phyloP scores from a whole-genome alignment of 169 alveolate genomes.

The Cryptosporidium bovis region DNA sequence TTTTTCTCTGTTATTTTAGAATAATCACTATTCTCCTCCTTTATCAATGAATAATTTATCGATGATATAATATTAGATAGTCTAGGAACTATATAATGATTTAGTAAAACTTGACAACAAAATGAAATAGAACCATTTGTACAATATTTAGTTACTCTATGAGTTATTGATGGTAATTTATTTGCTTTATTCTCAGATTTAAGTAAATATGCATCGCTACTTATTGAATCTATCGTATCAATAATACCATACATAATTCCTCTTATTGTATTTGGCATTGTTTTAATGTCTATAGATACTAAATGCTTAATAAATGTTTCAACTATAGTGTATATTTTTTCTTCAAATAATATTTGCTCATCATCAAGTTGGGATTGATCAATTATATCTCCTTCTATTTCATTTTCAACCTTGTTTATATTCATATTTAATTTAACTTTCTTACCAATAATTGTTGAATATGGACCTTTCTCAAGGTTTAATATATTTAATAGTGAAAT shows the following conservation, averaged over 20 bases:
- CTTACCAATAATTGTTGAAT: constrained; percentile 18
- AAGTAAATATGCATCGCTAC: constrained; percentile 39
- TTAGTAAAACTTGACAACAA: constrained; percentile 50
- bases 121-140: constrained; percentile 68
- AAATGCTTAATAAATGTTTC: constrained; percentile 37
- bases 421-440: background rate
- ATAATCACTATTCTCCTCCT: background rate
- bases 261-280: constrained; percentile 58
- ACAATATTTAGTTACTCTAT: constrained; percentile 16
- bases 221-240: constrained; percentile 59
- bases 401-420: background rate
- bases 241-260: constrained; percentile 62
- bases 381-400: background rate
- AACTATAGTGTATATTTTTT: constrained; percentile 5
- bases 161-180: constrained; percentile 34
- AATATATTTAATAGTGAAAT: constrained; percentile 19
- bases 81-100: constrained; percentile 67
- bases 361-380: constrained; percentile 38
- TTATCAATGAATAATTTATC: constrained; percentile 25
- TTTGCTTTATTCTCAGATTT: constrained; percentile 14
- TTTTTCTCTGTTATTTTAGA: constrained; percentile 13
- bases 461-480: constrained; percentile 27
- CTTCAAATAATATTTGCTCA: constrained; percentile 14
- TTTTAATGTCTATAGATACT: constrained; percentile 19
- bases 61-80: constrained; percentile 27